Evolutionary conservation across 345 rosid genomes (phyloP), one percentile per base, ranked within the genome.

Genomic region (Camelina sativa): DNA sequence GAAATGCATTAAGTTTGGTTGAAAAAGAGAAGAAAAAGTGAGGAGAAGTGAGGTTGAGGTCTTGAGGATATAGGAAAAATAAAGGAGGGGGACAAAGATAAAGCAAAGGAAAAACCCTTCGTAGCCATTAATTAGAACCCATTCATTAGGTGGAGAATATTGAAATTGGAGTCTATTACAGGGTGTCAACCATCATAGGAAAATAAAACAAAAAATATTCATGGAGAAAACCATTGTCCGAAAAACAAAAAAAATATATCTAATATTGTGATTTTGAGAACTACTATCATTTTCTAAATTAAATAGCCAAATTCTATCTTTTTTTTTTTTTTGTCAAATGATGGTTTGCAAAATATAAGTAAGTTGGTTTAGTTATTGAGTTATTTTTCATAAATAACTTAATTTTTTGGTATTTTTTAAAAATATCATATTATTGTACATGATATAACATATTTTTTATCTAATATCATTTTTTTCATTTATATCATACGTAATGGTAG

Each of bases 1-100:
- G 75, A 76, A 30, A 30, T 62, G 80, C 80, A 76, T 54, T 76
- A 69, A 76, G 75, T 76, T 44, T 62, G 60, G 75, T 76, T 69
- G 71, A 46, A 62, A 69, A 65, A 40, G 54, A 51, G 57, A 34
- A 64, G 51, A 17, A 63, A 59, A 76, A 53, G 62, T 37, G 56
- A 75, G 10, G 47, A 52, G 40, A 43, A 52, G 43, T 76, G 58
- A 76, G 58, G 58, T 53, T 54, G 57, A 61, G 41, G 41, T 38
- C 41, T 38, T 38, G 41, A 38, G 37, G 69, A 32, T 53, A 32
- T 34, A 7, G 37, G 58, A 41, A 43, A 53, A 69, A 69, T 47
- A 64, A 65, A 56, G 30, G 70, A 76, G 37, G 48, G 80, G 67
- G 76, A 70, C 72, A 77, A 71, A 71, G 62, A 77, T 77, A 77